Conservation (phyloP, 2,329 filamentous ascomycete genomes). For the Lasiodiplodia citricola region DNA sequence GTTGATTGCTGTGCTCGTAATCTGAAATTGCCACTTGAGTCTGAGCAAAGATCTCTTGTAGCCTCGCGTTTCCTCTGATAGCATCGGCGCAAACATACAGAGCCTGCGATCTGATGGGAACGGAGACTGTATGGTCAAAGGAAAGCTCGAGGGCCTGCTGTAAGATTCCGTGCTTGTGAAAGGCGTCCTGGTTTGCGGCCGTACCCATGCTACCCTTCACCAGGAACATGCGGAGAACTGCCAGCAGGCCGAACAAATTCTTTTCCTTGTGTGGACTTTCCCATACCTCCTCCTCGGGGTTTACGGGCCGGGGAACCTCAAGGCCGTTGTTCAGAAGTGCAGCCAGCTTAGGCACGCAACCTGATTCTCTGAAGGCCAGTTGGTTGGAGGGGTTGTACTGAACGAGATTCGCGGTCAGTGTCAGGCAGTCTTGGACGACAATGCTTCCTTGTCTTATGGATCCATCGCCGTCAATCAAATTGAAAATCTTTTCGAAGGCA, state of each 20-base stretch:
- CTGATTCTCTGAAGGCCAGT: conserved; percentile 89
- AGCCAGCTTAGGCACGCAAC: conserved; percentile 75
- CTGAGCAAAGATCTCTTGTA: conserved; percentile 68
- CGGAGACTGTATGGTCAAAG: conserved; percentile 74
- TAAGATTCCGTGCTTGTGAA: conserved; percentile 82
- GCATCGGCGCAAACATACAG: conserved; percentile 85
- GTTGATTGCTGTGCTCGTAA: conserved; percentile 53
- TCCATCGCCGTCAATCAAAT: conserved; percentile 81
- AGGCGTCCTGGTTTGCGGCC: conserved; percentile 80
- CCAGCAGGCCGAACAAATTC: conserved; percentile 88
- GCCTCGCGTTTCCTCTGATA: conserved; percentile 76
- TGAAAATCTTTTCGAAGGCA: conserved; percentile 86
- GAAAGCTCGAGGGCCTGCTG: conserved; percentile 81
- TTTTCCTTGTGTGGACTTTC: conserved; percentile 79
- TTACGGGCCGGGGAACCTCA: conserved; percentile 55
- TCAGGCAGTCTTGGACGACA: conserved; percentile 89
- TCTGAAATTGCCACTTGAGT: conserved; percentile 70
- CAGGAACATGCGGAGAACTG: conserved; percentile 85
- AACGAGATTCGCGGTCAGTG: conserved; percentile 86
- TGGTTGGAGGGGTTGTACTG: conserved; percentile 90
- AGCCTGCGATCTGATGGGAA: conserved; percentile 80
- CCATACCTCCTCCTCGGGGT: conserved; percentile 72
- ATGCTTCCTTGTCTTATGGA: conserved; percentile 82
- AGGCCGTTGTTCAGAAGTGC: conserved; percentile 67
- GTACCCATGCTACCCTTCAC: conserved; percentile 80